phyloP scores from a whole-genome alignment of 2,329 filamentous ascomycete species.

The Emericellopsis atlantica region DNA sequence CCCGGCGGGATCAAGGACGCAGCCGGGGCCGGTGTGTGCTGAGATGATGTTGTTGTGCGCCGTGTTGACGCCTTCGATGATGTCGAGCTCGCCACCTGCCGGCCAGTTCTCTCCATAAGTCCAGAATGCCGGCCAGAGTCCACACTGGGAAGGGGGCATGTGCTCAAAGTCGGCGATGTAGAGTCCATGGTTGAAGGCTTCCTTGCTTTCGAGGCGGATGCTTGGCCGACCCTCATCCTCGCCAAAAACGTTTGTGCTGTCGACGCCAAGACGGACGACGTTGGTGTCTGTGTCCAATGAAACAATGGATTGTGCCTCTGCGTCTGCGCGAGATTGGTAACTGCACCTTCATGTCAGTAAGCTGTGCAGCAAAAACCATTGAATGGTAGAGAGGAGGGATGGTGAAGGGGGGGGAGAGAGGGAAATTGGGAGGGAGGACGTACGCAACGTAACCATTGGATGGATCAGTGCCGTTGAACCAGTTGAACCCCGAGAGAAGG shows the following conservation, averaged over 20 bases:
- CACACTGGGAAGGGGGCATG: constrained; percentile 60
- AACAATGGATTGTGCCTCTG: constrained; percentile 24
- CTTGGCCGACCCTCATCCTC: constrained; percentile 36
- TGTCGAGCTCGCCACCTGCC: constrained; percentile 50
- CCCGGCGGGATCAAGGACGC: constrained; percentile 9
- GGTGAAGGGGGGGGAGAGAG: too few relatives aligned
- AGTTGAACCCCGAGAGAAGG: constrained; percentile 34
- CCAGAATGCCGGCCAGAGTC: constrained; percentile 62
- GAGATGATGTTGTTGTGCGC: constrained; percentile 48
- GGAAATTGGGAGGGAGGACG: constrained; percentile 16
- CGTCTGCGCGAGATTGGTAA: constrained; percentile 29
- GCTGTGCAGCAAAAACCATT: too few relatives aligned
- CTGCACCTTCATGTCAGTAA: constrained; percentile 9
- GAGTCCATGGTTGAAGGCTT: constrained; percentile 50
- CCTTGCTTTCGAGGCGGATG: constrained; percentile 54
- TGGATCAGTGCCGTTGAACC: constrained; percentile 40
- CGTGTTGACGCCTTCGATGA: constrained; percentile 57
- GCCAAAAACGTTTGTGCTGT: constrained; percentile 22
- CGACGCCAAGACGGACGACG: constrained; percentile 32
- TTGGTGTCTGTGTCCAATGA: constrained; percentile 25
- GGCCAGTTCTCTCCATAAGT: constrained; percentile 47
- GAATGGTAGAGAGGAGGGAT: too few relatives aligned
- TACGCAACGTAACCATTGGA: constrained; percentile 58
- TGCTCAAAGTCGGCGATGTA: constrained; percentile 62
- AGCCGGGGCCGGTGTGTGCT: constrained; percentile 38